A percentile compares a stretch with the other conserved stretches of the same genome.
These are phyloP conservation scores for Chlamydomonas reinhardtii DNA, from an alignment of 163 green algal genomes.

Conservation along the genomic window DNA sequence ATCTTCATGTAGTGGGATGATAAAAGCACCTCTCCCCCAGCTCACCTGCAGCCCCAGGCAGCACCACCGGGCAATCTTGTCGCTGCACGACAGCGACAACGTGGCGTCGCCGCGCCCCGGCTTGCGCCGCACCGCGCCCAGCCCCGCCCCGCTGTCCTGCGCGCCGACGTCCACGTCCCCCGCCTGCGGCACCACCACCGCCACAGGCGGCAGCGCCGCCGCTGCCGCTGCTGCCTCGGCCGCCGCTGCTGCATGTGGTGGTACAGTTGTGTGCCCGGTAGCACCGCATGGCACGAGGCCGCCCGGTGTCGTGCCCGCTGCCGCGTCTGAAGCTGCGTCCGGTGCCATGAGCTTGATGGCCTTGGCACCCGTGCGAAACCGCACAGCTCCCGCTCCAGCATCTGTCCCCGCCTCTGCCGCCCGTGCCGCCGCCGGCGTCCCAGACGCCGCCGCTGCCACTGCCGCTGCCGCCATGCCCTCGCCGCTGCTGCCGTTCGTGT, in stretches of 20 bases:
- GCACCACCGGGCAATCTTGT: slow-evolving; percentile 90
- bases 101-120: slow-evolving; percentile 86
- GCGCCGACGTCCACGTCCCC: slow-evolving; percentile 72
- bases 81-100: slow-evolving; percentile 89
- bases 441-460: too few species aligned
- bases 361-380: slow-evolving; percentile 74
- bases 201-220: not conserved
- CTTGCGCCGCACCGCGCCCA: slow-evolving; percentile 85
- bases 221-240: not conserved
- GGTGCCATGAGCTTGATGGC: slow-evolving; percentile 54
- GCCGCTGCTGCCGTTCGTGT: too few species aligned
- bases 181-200: slow-evolving; percentile 61
- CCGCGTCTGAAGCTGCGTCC: not conserved
- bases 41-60: slow-evolving; percentile 71
- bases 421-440: not conserved
- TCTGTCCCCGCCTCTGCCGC: not conserved
- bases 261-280: too few species aligned
- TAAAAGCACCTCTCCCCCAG: too few species aligned
- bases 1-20: too few species aligned
- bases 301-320: too few species aligned
- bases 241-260: too few species aligned
- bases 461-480: too few species aligned
- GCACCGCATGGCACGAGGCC: too few species aligned
- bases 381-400: not conserved
- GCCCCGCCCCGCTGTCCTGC: slow-evolving; percentile 51